These are phyloP conservation scores for Sophora flavescens DNA, from an alignment of 306 rosid genomes.

Conservation along the genomic window DNA sequence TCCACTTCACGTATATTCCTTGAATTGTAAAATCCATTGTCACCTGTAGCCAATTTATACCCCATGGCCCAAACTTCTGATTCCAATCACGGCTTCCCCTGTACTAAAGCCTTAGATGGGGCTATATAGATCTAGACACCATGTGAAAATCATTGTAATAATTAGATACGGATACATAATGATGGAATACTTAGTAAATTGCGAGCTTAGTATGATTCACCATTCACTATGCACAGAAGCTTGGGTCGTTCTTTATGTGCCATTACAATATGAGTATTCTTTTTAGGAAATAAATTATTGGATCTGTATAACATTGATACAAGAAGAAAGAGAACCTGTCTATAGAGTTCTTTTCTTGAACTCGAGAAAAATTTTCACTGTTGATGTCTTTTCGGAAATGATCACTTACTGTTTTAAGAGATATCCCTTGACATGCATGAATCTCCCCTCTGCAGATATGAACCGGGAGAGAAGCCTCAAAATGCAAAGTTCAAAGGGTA, in stretches of 20 bases:
- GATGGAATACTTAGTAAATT: conserved; percentile 28
- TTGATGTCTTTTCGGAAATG: conserved; percentile 11
- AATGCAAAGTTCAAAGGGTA: conserved; percentile 92
- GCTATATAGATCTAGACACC: conserved; percentile 80
- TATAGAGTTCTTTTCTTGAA: conserved; percentile 23
- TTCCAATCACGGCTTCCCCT: conserved; percentile 96
- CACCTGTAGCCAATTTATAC: conserved; percentile 89
- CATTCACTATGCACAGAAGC: conserved; percentile 14
- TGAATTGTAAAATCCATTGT: conserved; percentile 77
- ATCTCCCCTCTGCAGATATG: conserved; percentile 70
- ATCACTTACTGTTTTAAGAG: conserved; percentile 85
- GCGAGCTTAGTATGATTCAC: conserved; percentile 44
- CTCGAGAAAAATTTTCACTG: conserved; percentile 23
- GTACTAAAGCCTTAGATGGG: conserved; percentile 97
- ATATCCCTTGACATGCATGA: conserved; percentile 74
- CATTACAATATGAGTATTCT: conserved; percentile 4
- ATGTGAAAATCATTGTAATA: conserved; percentile 45
- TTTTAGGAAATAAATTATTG: background rate
- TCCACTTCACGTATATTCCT: conserved; percentile 86
- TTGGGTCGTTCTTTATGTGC: conserved; percentile 18
- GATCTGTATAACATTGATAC: background rate
- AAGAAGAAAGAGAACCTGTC: conserved; percentile 11
- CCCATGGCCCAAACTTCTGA: conserved; percentile 80
- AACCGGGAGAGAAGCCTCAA: conserved; percentile 89
- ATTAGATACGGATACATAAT: conserved; percentile 35